phyloP scores from a whole-genome alignment of 768 basidiomycete species.

The Suillus plorans region DNA sequence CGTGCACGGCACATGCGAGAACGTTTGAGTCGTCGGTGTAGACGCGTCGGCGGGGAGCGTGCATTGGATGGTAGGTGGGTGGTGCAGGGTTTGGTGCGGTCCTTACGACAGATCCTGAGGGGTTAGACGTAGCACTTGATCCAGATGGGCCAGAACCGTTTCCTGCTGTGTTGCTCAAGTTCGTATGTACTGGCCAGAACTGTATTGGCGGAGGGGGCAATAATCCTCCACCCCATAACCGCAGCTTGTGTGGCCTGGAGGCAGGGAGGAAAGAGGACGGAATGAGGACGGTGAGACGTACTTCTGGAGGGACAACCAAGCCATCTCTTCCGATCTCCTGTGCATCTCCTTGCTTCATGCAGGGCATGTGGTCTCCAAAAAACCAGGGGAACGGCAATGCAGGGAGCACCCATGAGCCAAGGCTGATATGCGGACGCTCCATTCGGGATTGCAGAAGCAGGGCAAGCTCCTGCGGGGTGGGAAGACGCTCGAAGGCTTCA shows the following conservation, averaged over 20 bases:
- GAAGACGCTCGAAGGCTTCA: constrained; percentile 25
- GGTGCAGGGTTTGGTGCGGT: constrained; percentile 11
- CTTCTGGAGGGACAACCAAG: constrained; percentile 25
- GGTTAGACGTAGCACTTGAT: constrained; percentile 17
- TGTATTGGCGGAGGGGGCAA: constrained; percentile 36
- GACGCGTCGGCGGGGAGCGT: constrained; percentile 46
- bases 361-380: constrained; percentile 32
- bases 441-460: constrained; percentile 29
- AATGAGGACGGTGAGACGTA: constrained; percentile 52
- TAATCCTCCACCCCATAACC: constrained; percentile 72
- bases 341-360: constrained; percentile 23
- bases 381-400: constrained; percentile 34
- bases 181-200: constrained; percentile 22
- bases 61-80: constrained; percentile 19
- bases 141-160: constrained; percentile 14
- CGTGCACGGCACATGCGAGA: constrained; percentile 66
- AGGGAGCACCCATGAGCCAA: constrained; percentile 31
- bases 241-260: constrained; percentile 50
- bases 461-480: constrained; percentile 32
- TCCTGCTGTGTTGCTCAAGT: background rate
- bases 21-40: constrained; percentile 81
- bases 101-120: background rate
- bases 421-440: constrained; percentile 28
- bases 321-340: constrained; percentile 18
- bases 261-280: constrained; percentile 59